A percentile compares a stretch with the other conserved stretches of the same genome.
phyloP scores from a whole-genome alignment of 2,329 filamentous ascomycete genomes.

The Fusarium musae region DNA sequence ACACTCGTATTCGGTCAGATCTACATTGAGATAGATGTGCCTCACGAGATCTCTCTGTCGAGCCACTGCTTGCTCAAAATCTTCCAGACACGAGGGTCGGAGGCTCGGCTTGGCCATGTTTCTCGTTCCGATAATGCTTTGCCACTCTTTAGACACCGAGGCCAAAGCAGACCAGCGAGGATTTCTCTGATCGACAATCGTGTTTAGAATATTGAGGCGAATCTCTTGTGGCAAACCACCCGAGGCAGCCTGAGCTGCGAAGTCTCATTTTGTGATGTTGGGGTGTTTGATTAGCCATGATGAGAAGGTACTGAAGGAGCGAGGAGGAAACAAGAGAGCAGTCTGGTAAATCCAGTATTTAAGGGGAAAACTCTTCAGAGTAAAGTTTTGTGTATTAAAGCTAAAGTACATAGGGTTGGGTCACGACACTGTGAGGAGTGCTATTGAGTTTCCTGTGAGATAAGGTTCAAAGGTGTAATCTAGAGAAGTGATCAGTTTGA shows the following conservation, averaged over 20 bases:
- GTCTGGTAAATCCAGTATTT: accelerated
- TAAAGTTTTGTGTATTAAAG: neutral
- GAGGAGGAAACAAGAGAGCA: neutral
- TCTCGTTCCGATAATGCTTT: constrained; percentile 6
- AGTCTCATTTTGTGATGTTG: neutral
- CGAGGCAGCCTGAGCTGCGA: neutral
- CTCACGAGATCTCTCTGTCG: constrained; percentile 7
- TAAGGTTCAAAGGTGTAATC: neutral
- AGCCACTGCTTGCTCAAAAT: neutral
- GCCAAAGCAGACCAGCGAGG: neutral
- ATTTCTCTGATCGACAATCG: neutral
- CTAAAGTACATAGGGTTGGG: neutral
- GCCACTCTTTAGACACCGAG: constrained; percentile 9
- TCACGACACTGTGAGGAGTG: neutral
- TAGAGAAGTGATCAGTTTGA: neutral
- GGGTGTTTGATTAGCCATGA: neutral
- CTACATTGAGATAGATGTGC: constrained; percentile 6
- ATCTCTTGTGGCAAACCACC: neutral
- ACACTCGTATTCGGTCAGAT: neutral
- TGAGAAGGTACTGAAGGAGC: neutral
- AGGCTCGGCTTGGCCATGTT: constrained; percentile 13
- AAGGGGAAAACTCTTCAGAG: accelerated
- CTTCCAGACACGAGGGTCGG: neutral
- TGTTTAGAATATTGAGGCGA: neutral
- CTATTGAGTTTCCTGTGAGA: neutral